Evolutionary conservation across 768 basidiomycete genomes (phyloP), one percentile per base, ranked within the genome.

Genomic region (Lepiota brunneoincarnata): DNA sequence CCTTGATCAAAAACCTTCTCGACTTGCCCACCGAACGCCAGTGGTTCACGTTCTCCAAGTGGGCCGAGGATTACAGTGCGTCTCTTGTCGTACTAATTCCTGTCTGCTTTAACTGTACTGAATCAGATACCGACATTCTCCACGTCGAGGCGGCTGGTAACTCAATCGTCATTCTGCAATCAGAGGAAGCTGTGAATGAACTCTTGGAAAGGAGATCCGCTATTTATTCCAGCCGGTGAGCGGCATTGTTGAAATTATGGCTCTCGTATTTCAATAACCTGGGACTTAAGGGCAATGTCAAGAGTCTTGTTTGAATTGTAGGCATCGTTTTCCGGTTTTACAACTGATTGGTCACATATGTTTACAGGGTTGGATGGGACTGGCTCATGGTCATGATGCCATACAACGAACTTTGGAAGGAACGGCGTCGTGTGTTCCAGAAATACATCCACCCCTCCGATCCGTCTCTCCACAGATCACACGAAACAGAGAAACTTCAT

Each of bases 161-260:
- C 10, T 53, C 39, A 7, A 12, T 61, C 12, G 38, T 77, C 5
- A 20, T 77, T 43, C 43, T 77, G 7, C 73, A 72, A 54, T 65
- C 62, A 0, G 47, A 50, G 12, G 60, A 69, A 15, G 54, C 61
- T 20, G 67, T 72, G 3, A 59, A 68, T 26, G 77, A 79, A 21
- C 67, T 79, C 55, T 66, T 79, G 40, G 76, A 79, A 31, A 76
- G 73, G 57, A 70, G 75, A 38, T 76, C 75, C 7, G 63, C 72
- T 15, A 64, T 68, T 20, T 79, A 79, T 55, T 80, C 78, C 7
- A 73, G 75, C 55, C 69, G 76, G 31, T 71, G n/a, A n/a, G 11
- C 31, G 58, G n/a, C 36, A 59, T n/a, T 23, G 40, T 60, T 14
- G 49, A 59, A 42, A 49, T 52, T 5, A 72, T 17, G 65, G 55